These are phyloP conservation scores for Cordyceps cateniannulata DNA, from an alignment of 2,329 filamentous ascomycete species.

Conservation along the genomic window DNA sequence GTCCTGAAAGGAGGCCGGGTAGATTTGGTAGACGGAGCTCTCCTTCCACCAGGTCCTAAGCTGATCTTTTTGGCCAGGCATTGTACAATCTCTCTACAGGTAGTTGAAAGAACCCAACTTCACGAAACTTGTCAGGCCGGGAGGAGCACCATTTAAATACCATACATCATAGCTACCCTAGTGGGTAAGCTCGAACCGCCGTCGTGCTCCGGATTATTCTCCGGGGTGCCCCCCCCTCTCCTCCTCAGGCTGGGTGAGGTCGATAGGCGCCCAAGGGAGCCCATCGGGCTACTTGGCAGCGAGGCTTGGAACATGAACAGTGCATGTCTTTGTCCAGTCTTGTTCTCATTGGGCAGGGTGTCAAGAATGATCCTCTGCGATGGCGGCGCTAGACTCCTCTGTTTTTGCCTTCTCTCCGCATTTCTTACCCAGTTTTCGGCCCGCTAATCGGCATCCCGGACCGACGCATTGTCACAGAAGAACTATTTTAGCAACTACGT, in stretches of 20 bases:
- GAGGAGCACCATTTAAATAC: background rate
- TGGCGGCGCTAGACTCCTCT: background rate
- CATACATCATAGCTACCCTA: no score
- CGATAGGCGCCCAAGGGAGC: background rate
- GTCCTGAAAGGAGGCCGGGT: constrained; percentile 56
- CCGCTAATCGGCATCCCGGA: constrained; percentile 8
- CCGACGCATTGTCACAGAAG: background rate
- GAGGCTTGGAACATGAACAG: background rate
- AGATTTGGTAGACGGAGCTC: constrained; percentile 54
- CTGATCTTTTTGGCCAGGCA: constrained; percentile 18
- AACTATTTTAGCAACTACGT: background rate
- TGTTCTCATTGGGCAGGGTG: background rate
- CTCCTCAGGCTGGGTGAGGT: background rate
- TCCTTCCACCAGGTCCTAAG: constrained; percentile 52
- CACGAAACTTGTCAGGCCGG: background rate
- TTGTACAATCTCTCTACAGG: background rate
- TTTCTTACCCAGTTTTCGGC: background rate
- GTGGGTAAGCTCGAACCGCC: background rate
- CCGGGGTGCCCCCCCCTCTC: no score
- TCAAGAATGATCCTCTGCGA: background rate
- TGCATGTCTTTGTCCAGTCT: background rate
- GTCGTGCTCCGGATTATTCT: background rate
- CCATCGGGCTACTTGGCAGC: background rate
- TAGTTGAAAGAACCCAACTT: background rate
- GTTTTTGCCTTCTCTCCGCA: background rate